Evolutionary conservation across 352 stramenopile genomes (phyloP).

Genomic region (Aphanomyces astaci): DNA sequence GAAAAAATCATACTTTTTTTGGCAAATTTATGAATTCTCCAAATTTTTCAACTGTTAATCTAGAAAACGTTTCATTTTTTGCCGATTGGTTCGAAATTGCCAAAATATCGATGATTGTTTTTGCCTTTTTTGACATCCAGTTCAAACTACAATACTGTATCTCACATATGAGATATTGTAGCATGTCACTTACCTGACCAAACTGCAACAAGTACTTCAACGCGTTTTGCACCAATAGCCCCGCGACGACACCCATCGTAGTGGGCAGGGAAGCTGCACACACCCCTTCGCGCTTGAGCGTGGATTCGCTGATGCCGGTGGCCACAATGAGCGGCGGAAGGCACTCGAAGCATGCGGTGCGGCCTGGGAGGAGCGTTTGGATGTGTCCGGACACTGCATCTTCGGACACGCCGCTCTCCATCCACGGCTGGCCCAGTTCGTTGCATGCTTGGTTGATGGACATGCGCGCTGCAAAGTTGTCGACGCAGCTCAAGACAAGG

Average conservation of each 20-base stretch:
- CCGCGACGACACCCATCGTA: slow-evolving; percentile 84
- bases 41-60: too few relatives aligned
- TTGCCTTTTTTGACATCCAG: too few relatives aligned
- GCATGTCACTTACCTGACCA: slow-evolving; percentile 45
- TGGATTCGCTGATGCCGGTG: slow-evolving; percentile 78
- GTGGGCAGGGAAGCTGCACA: slow-evolving; percentile 83
- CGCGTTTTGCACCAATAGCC: slow-evolving; percentile 81
- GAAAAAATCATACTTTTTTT: too few relatives aligned
- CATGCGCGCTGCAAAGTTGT: slow-evolving; percentile 85
- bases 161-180: too few relatives aligned
- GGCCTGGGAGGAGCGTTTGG: slow-evolving; percentile 74
- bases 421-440: slow-evolving; percentile 79
- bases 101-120: too few relatives aligned
- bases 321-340: slow-evolving; percentile 80
- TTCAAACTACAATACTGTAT: too few relatives aligned
- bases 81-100: too few relatives aligned
- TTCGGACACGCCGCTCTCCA: slow-evolving; percentile 87
- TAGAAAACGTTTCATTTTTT: too few relatives aligned
- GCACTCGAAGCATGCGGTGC: slow-evolving; percentile 86
- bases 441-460: slow-evolving; percentile 85
- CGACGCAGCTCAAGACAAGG: slow-evolving; percentile 82
- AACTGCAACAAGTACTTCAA: slow-evolving; percentile 83
- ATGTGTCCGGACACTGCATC: slow-evolving; percentile 86
- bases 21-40: too few relatives aligned
- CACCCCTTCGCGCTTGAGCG: slow-evolving; percentile 81